These are phyloP conservation scores for Tulasnella sp. DNA, from an alignment of 768 basidiomycete species.

Conservation along the genomic window DNA sequence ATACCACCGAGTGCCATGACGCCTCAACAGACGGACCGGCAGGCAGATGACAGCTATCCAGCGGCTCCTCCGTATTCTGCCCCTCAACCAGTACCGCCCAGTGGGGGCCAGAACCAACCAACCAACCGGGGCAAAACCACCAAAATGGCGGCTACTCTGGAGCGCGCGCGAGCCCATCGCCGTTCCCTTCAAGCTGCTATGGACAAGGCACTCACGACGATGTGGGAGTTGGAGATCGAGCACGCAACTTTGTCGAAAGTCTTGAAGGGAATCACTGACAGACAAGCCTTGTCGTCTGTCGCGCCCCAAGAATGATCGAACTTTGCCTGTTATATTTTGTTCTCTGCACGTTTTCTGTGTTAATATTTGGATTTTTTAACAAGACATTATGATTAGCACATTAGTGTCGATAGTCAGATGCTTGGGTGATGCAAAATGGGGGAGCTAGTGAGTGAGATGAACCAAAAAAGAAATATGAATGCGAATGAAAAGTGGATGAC, in stretches of 20 bases:
- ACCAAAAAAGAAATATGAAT: slow-evolving; percentile 5
- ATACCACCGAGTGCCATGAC: too few species aligned
- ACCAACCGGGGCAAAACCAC: neutral
- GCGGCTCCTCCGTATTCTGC: neutral
- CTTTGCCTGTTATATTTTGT: neutral
- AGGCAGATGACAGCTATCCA: neutral
- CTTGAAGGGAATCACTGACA: neutral
- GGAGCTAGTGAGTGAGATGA: neutral
- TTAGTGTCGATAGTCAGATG: neutral
- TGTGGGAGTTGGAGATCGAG: slow-evolving; percentile 16
- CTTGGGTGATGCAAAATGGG: neutral
- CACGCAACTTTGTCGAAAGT: slow-evolving; percentile 12
- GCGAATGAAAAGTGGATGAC: neutral
- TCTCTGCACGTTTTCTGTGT: neutral
- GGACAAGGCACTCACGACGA: neutral
- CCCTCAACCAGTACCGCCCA: neutral
- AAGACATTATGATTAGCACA: neutral
- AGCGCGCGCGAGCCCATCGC: neutral
- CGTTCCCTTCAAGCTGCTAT: slow-evolving; percentile 6
- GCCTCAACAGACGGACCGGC: neutral
- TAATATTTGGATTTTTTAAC: neutral
- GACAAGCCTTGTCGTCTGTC: neutral
- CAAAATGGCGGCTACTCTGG: neutral
- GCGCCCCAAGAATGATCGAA: neutral
- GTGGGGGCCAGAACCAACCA: neutral